Evolutionary conservation across 2,329 filamentous ascomycete genomes (phyloP), one percentile per base, ranked within the genome.

Genomic region (Diaporthe aspalathi): DNA sequence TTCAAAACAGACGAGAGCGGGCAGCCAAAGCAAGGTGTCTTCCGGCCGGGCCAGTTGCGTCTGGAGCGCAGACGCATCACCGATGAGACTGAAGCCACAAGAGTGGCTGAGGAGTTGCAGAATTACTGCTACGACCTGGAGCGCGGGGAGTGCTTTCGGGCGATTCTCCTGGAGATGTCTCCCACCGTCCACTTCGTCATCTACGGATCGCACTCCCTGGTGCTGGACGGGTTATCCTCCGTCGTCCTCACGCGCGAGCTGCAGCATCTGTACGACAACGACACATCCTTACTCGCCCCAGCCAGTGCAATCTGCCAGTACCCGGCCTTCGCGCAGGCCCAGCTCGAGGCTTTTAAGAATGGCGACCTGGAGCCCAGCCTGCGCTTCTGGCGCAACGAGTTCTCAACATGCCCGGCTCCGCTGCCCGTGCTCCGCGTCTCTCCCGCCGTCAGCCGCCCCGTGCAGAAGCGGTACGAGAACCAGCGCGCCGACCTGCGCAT

Each of bases 381-480:
- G n/a, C 53, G 53, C 20, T 56, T 56, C 53, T 56, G 53, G 53
- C 11, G 53, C 1, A 7, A 6, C 32, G 53, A 56, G 32, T 38
- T 56, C 53, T 17, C 11, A 9, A 38, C 32, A 11, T 56, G 53
- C n/a, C 53, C 53, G 11, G 8, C 53, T 6, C 53, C 53, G 5
- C 32, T 56, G 5, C 53, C 53, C 32, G 53, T 56, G 5, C 53
- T 56, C 5, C 20, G 29, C 32, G 53, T 56, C 53, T 56, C 53
- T 5, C 17, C 53, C 2, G 53, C 53, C 11, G 53, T 56, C 53
- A 56, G 20, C 32, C 32, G 53, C 0, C 53, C 53, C 29, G 53
- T 56, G 12, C 53, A 56, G 53, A 56, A 9, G n/a, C 29, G 53
- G 5, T 56, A 56, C 53, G 53, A 56, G 53, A 56, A 56, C 53